A percentile compares a stretch with the other conserved stretches of the same genome.
These are phyloP conservation scores for Globisporangium yorkense DNA, from an alignment of 352 stramenopile genomes.

Conservation along the genomic window DNA sequence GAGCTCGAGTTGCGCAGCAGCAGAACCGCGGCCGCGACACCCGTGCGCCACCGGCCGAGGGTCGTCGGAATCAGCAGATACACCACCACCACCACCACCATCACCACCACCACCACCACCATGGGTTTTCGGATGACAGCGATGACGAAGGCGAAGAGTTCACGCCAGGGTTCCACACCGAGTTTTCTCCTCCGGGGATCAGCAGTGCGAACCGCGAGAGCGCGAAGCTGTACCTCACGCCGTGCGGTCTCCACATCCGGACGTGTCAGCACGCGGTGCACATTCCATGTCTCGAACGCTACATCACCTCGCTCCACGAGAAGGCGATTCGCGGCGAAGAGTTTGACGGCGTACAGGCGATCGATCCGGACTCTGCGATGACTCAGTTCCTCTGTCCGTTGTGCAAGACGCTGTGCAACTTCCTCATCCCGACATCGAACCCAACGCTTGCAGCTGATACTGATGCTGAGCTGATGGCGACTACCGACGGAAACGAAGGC, in stretches of 20 bases:
- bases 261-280: conserved; percentile 86
- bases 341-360: conserved; percentile 85
- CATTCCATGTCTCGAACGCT: conserved; percentile 81
- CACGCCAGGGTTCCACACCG: conserved; percentile 28
- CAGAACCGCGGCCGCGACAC: conserved; percentile 2
- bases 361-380: conserved; percentile 85
- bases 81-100: conserved; percentile 23
- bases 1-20: conserved; percentile 22
- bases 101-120: conserved; percentile 17
- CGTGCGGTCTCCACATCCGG: conserved; percentile 75
- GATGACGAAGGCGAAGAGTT: conserved; percentile 44
- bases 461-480: conserved; percentile 7
- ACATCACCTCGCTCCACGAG: conserved; percentile 81
- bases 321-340: conserved; percentile 86
- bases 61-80: conserved; percentile 10
- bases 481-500: not conserved
- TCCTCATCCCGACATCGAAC: conserved; percentile 79
- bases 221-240: conserved; percentile 67
- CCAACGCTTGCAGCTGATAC: conserved; percentile 18
- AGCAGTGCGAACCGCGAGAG: conserved; percentile 36
- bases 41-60: conserved; percentile 11
- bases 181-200: conserved; percentile 40
- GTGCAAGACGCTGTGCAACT: conserved; percentile 91
- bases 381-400: conserved; percentile 90
- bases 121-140: conserved; percentile 36